Base-by-base conservation (phyloP, 108 stramenopile species). In the Stephanodiscus triporus region DNA sequence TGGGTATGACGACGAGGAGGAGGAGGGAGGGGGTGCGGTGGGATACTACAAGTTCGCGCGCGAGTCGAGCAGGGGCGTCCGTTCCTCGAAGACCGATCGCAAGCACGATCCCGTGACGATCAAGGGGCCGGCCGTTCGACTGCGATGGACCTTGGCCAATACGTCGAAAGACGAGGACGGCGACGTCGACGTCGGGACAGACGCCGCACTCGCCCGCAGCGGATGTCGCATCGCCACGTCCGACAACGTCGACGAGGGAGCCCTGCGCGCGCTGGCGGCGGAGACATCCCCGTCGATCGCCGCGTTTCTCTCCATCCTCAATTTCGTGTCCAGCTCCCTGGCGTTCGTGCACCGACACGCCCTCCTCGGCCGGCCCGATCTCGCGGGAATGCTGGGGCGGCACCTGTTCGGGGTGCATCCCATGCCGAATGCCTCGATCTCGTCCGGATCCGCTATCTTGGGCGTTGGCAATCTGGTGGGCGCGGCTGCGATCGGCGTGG, bases 351-450 rank as follows among this genome's bases (percentile, higher is more conserved):
- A 84, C 32, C 51, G 77, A 11, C 74, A 85, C 30, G 77, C 87
- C 3, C 70, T 93, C 2, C 49, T 88, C 17, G 30, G 66, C 10
- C 70, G 87, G 10, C n/a, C 70, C 7, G 72, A 63, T 11, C 66
- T 91, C 9, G 86, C 86, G 23, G 42, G 65, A 8, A 34, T 84
- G 24, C 77, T 89, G 10, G 92, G 90, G 9, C 81, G 72, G 11
- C 54, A 66, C 37, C 59, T 89, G 11, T 90, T 90, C 38, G 88
- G 89, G 19, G 74, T 68, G 27, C 56, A 67, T 20, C 89, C 88
- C 10, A 36, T 84, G 4, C 68, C 78, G 14, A 26, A 38, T 9
- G 54, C 80, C 37, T 66, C 82, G 2, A 62, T 77, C 0, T 40
- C 63, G 16, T 48, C 86, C 43, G 84, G 81, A 30, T 76, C 87